Evolutionary conservation across 441 rosid species (phyloP).

Genomic region (Cnidoscolus chayamansa): DNA sequence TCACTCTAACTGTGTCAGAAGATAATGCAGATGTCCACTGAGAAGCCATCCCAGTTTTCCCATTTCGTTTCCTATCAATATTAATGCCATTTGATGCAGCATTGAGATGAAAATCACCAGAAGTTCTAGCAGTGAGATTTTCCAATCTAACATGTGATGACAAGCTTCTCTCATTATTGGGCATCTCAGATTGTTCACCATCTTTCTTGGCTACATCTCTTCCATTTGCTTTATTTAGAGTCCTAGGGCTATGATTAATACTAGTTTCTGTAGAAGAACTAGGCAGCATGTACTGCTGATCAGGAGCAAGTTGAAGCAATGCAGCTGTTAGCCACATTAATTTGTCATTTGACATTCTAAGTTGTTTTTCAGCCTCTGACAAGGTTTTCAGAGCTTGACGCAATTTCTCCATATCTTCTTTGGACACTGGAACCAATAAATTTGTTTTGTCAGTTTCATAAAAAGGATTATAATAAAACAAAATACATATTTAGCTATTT

Average conservation of each 20-base stretch:
- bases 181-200: slow-evolving; percentile 31
- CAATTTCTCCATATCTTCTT: slow-evolving; percentile 94
- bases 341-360: slow-evolving; percentile 84
- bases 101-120: slow-evolving; percentile 36
- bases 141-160: slow-evolving; percentile 37
- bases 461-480: background rate
- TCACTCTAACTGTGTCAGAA: slow-evolving; percentile 33
- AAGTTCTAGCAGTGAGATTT: slow-evolving; percentile 34
- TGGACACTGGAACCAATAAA: slow-evolving; percentile 61
- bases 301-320: slow-evolving; percentile 95
- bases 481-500: background rate
- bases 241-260: slow-evolving; percentile 61
- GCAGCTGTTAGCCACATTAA: slow-evolving; percentile 97
- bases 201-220: slow-evolving; percentile 33
- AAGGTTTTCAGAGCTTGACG: slow-evolving; percentile 93
- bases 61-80: slow-evolving; percentile 41
- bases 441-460: slow-evolving; percentile 11
- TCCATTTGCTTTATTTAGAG: slow-evolving; percentile 35
- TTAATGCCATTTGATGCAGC: slow-evolving; percentile 26
- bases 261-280: slow-evolving; percentile 72
- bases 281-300: slow-evolving; percentile 79
- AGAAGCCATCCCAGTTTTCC: slow-evolving; percentile 40
- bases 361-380: slow-evolving; percentile 95
- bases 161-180: slow-evolving; percentile 34
- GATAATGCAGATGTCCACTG: slow-evolving; percentile 34